Base-by-base conservation (phyloP, 2,329 filamentous ascomycete species). In the Cladosporium sp. region DNA sequence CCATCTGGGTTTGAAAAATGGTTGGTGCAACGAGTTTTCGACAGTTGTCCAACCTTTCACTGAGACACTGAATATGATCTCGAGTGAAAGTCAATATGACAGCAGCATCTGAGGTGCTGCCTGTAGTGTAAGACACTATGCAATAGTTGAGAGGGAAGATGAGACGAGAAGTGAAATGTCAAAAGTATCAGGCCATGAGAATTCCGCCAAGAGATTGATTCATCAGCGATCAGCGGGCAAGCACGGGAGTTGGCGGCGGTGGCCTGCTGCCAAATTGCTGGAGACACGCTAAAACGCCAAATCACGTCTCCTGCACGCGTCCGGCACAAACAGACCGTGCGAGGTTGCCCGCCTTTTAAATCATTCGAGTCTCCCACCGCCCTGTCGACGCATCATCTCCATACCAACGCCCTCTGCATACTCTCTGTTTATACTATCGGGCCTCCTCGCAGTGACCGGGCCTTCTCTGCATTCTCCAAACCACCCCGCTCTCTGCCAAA, bases 301-400 rank as follows among this genome's bases (percentile, higher is more conserved):
- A 30, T 47, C 52, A 19, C 38, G 51, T 43, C 45, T 15, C 15
- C 38, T 20, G 25, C 22, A 28, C 52, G 52, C 52, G 52, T 56
- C 52, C 42, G 17, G 28, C 42, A 43, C 40, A 43, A 43, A 45
- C 25, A 42, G 42, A 30, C 43, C 43, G 43, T 47, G 43, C 43
- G 28, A 37, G 45, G 17, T 39, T 51, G 49, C 54, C 54, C 54
- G 54, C 54, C 54, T 49, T 56, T 56, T 49, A 56, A 56, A 55
- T 37, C 52, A 37, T 30, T 28, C 42, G 34, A 54, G 36, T 52
- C 25, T 25, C 51, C 51, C 51, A 28, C 51, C 51, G 50, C 51
- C 25, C 30, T 43, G 28, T 34, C 51, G 22, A 50, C 47, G 25
- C 54, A 56, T 38, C 54, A 56, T 56, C 54, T 49, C 54, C 54